Percentiles rank a stretch among this genome's conserved stretches.
Conservation (phyloP, 305 asterid species). For the Stenogyne calaminthoides region DNA sequence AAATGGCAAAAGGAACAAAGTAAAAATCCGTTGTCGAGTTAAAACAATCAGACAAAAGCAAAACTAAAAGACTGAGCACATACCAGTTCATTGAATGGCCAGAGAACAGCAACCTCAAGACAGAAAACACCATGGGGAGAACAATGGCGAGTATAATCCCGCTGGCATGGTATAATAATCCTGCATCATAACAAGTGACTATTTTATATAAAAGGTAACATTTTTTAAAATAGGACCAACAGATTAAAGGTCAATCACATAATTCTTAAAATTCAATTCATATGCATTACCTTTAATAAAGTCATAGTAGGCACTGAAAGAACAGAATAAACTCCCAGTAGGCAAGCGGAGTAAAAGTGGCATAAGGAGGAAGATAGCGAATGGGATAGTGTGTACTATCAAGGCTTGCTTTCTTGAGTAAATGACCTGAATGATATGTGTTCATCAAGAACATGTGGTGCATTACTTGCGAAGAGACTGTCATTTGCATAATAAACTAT, state of each 20-base stretch:
- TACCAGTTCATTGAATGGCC: slow-evolving; percentile 93
- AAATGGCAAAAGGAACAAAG: background rate
- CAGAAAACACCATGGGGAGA: slow-evolving; percentile 70
- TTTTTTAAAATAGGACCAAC: slow-evolving; percentile 5
- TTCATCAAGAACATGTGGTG: slow-evolving; percentile 17
- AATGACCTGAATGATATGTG: slow-evolving; percentile 57
- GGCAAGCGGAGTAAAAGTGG: slow-evolving; percentile 71
- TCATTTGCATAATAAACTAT: slow-evolving; percentile 20
- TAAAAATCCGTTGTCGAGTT: background rate
- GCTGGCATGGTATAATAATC: slow-evolving; percentile 65
- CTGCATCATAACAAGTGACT: slow-evolving; percentile 50
- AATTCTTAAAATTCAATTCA: slow-evolving; percentile 26
- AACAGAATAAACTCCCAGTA: slow-evolving; percentile 49
- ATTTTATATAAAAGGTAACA: slow-evolving; percentile 21
- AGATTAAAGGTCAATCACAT: slow-evolving; percentile 8
- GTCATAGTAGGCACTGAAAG: slow-evolving; percentile 57
- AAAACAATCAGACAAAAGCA: slow-evolving; percentile 19
- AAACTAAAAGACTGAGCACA: slow-evolving; percentile 27
- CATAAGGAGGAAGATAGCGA: slow-evolving; percentile 74
- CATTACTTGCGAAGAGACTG: slow-evolving; percentile 17
- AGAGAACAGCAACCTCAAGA: slow-evolving; percentile 68
- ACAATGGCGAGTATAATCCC: slow-evolving; percentile 75
- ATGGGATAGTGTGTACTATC: slow-evolving; percentile 77
- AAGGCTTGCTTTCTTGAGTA: slow-evolving; percentile 76
- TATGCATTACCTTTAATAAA: slow-evolving; percentile 70